phyloP scores from a whole-genome alignment of 225 moss, liverwort and hornwort species.

The Polytrichum commune region DNA sequence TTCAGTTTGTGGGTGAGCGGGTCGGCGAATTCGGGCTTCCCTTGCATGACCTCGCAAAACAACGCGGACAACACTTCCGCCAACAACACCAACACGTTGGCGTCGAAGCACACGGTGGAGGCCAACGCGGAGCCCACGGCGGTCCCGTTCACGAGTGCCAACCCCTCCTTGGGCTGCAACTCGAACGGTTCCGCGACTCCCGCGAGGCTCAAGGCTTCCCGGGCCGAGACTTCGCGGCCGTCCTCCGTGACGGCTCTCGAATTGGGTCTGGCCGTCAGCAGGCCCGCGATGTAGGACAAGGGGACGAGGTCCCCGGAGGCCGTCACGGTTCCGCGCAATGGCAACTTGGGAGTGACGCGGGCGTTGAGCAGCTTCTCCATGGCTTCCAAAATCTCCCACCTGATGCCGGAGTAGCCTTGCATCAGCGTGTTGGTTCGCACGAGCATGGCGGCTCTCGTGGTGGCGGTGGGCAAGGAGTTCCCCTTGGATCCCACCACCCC shows the following conservation, averaged over 20 bases:
- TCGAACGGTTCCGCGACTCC: constrained; percentile 30
- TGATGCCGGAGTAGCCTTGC: constrained; percentile 50
- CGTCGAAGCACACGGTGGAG: constrained; percentile 39
- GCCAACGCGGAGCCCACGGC: constrained; percentile 38
- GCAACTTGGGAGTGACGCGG: constrained; percentile 42
- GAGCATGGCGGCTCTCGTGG: constrained; percentile 36
- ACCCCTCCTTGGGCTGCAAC: constrained; percentile 43
- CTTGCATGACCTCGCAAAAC: constrained; percentile 39
- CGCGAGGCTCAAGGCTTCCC: constrained; percentile 20
- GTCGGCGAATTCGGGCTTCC: constrained; percentile 31
- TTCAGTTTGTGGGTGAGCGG: constrained; percentile 32
- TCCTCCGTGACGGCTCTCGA: constrained; percentile 27
- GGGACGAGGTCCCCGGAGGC: constrained; percentile 49
- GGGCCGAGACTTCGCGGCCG: too few relatives aligned
- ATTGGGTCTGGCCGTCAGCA: constrained; percentile 24
- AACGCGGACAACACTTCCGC: constrained; percentile 29
- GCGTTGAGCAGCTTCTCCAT: constrained; percentile 52
- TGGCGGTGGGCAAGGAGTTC: constrained; percentile 21
- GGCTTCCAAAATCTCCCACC: constrained; percentile 40
- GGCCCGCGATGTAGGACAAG: constrained; percentile 32
- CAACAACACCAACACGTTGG: constrained; percentile 25
- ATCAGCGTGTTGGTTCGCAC: constrained; percentile 48
- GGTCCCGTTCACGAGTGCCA: constrained; percentile 42
- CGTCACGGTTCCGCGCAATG: constrained; percentile 40
- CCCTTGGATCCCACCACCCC: constrained; percentile 23